Evolutionary conservation across 768 basidiomycete genomes (phyloP).

Genomic region (Trametes cubensis): DNA sequence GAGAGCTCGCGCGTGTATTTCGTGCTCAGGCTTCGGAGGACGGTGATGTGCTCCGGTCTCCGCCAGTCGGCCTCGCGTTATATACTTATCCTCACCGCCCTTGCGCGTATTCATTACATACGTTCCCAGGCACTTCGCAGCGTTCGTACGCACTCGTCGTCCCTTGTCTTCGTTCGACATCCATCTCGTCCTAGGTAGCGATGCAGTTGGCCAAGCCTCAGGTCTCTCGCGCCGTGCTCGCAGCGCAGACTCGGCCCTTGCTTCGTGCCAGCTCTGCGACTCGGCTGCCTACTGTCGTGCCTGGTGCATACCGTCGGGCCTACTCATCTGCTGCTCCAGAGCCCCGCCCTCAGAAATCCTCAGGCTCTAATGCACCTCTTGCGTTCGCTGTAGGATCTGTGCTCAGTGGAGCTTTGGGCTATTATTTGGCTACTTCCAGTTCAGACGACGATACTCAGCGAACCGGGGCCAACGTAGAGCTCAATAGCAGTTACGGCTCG

Average conservation of each 20-base stretch:
- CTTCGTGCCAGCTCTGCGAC: not conserved
- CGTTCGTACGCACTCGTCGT: no score
- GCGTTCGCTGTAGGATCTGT: conserved; percentile 10
- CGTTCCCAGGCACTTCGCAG: no score
- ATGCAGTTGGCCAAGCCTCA: not conserved
- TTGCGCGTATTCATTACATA: no score
- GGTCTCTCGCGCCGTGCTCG: not conserved
- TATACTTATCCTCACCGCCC: no score
- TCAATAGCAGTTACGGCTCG: conserved; percentile 47
- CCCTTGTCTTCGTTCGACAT: no score
- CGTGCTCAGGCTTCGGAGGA: no score
- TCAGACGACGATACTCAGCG: not conserved
- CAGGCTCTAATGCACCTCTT: not conserved
- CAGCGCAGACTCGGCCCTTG: not conserved
- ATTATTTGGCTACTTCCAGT: conserved; percentile 6
- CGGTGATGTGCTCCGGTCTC: no score
- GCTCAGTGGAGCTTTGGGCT: conserved; percentile 16
- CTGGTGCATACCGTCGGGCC: not conserved
- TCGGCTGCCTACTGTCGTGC: not conserved
- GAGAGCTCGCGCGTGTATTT: no score
- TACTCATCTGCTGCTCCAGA: not conserved
- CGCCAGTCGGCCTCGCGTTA: no score
- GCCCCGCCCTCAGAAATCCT: not conserved
- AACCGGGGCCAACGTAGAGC: conserved; percentile 1
- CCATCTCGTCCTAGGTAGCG: no score